These are phyloP conservation scores for Sophora flavescens DNA, from an alignment of 306 rosid species.

Conservation along the genomic window DNA sequence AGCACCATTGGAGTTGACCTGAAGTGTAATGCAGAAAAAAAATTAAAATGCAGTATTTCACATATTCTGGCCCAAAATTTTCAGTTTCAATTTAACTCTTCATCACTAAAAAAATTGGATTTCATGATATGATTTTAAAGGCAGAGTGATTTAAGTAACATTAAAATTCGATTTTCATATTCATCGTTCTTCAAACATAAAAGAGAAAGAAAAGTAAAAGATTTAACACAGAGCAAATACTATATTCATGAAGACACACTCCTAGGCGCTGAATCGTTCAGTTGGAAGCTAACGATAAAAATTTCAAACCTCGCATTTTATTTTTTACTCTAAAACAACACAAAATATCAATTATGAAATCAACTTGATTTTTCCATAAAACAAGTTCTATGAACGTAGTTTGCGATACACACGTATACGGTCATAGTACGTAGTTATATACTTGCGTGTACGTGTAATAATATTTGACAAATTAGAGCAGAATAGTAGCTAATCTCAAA, in stretches of 20 bases:
- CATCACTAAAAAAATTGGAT: slow-evolving; percentile 1
- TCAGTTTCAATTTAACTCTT: slow-evolving; percentile 8
- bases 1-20: neutral
- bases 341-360: neutral
- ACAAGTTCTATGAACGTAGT: neutral
- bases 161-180: neutral
- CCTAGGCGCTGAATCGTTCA: neutral
- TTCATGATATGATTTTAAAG: neutral
- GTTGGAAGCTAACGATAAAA: neutral
- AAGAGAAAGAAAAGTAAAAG: neutral
- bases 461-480: neutral
- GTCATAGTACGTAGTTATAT: neutral
- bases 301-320: neutral
- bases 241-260: neutral
- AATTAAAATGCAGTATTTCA: neutral
- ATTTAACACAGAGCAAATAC: neutral
- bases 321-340: neutral
- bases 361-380: neutral
- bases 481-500: slow-evolving; percentile 9
- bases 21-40: slow-evolving; percentile 1
- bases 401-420: neutral
- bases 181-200: neutral
- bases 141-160: slow-evolving; percentile 15
- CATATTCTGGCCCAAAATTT: slow-evolving; percentile 14
- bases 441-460: neutral